Base-by-base conservation (phyloP, 1,284 basidiomycete genomes). In the Heterobasidion annosum region DNA sequence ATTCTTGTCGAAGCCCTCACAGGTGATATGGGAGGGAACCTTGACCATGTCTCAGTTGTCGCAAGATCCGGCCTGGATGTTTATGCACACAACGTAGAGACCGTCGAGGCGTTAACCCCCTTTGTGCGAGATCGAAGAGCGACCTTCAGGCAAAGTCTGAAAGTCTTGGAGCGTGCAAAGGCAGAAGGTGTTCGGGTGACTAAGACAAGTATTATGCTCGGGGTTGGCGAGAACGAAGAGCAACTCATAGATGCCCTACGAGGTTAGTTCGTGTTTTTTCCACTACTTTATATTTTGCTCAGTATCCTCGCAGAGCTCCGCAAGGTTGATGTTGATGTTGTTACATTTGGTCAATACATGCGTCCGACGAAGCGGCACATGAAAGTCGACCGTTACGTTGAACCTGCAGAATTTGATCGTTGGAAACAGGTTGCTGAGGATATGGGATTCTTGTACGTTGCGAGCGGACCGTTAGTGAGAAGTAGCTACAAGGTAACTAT, bases 311-410 rank as follows among this genome's bases (percentile, higher is more conserved):
- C 66, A 93, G 96, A 96, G 61, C 79, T 99, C 3, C 85, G 96
- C 45, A 87, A 85, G 59, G 77, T 83, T 42, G 79, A 93, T 58
- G 96, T 99, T 37, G 95, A 99, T 66, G 96, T 99, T 8, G 95
- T 99, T 34, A 99, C 97, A 0, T 98, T 99, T 67, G 97, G 97
- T 1, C 97, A 99, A 73, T 99, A 99, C 72, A 99, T 99, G 97
- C 87, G 97, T 48, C 97, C 97, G 1, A 99, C 97, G 1, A 99
- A 99, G 71, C 81, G 88, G 35, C 97, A 99, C 70, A 99, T 99
- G 97, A 99, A 98, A 71, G 97, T 99, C 7, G 87, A 93, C 61
- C 88, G 92, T 19, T 99, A 99, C 65, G 93, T 99, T 15, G 82
- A 91, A 58, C 97, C 97, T 0, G 81, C 83, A 2, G 95, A 98